Evolutionary conservation across 73 alveolate genomes (phyloP).

Genomic region (Paramecium sexaurelia): DNA sequence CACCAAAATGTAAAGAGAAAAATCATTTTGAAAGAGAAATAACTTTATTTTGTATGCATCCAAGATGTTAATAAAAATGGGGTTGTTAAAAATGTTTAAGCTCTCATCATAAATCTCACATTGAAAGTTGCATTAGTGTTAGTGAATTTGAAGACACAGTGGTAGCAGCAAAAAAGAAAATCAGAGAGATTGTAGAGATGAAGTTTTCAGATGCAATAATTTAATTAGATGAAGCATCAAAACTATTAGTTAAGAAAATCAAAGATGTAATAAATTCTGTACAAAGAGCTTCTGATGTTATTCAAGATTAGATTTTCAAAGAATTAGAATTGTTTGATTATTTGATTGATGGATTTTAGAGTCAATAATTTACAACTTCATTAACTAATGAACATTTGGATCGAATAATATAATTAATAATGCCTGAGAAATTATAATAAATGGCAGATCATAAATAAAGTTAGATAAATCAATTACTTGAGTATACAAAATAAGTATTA

Average conservation of each 20-base stretch:
- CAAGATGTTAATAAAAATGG: background rate
- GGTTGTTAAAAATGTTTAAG: background rate
- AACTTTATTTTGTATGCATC: background rate
- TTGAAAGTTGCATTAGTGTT: conserved; percentile 4
- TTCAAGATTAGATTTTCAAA: background rate
- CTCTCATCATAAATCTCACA: background rate
- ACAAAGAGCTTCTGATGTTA: background rate
- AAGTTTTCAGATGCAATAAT: background rate
- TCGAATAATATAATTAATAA: background rate
- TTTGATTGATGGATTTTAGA: background rate
- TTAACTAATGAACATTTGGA: background rate
- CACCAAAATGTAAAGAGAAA: conserved; percentile 4
- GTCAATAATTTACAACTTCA: background rate
- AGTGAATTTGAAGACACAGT: background rate
- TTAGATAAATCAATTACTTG: background rate
- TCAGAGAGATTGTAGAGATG: background rate
- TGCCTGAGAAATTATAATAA: background rate
- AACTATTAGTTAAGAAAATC: background rate
- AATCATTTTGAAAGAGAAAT: background rate
- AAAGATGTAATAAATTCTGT: background rate
- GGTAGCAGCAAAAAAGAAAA: background rate
- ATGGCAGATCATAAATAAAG: background rate
- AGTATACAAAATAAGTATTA: background rate
- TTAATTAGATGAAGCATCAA: conserved; percentile 7
- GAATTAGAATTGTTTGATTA: background rate